phyloP scores from a whole-genome alignment of 108 stramenopile species.

The Aurantiochytrium sp. region DNA sequence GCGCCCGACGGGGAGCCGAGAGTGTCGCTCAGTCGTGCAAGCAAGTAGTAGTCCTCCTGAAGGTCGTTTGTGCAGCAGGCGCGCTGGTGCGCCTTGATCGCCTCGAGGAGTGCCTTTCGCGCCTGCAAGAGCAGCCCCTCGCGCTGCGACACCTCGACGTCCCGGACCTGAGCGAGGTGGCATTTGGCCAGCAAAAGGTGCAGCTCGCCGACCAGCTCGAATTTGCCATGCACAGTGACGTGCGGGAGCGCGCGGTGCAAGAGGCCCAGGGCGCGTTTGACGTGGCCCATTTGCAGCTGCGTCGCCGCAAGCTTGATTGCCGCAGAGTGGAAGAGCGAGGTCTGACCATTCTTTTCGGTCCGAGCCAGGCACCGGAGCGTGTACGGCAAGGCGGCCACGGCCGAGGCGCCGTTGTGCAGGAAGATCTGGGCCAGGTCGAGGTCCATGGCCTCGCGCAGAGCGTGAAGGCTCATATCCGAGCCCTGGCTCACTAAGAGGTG shows the following conservation, averaged over 20 bases:
- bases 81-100: background rate
- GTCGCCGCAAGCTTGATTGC: slow-evolving; percentile 18
- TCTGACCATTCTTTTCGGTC: background rate
- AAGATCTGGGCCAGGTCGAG: slow-evolving; percentile 11
- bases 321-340: background rate
- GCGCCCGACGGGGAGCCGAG: background rate
- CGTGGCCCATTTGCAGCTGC: background rate
- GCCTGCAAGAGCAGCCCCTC: background rate
- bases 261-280: background rate
- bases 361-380: slow-evolving; percentile 14
- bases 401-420: background rate
- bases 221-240: background rate
- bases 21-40: background rate
- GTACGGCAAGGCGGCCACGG: slow-evolving; percentile 6
- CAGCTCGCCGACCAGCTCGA: background rate
- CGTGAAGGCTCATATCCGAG: background rate
- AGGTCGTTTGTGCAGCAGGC: background rate
- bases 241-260: slow-evolving; percentile 10
- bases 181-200: slow-evolving; percentile 28
- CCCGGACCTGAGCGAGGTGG: background rate
- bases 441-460: background rate
- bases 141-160: background rate
- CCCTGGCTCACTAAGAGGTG: background rate
- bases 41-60: background rate
- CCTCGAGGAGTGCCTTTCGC: background rate